A percentile compares a stretch with the other conserved stretches of the same genome.
These are phyloP conservation scores for Plasmodium fragile DNA, from an alignment of 169 alveolate species.

Conservation along the genomic window DNA sequence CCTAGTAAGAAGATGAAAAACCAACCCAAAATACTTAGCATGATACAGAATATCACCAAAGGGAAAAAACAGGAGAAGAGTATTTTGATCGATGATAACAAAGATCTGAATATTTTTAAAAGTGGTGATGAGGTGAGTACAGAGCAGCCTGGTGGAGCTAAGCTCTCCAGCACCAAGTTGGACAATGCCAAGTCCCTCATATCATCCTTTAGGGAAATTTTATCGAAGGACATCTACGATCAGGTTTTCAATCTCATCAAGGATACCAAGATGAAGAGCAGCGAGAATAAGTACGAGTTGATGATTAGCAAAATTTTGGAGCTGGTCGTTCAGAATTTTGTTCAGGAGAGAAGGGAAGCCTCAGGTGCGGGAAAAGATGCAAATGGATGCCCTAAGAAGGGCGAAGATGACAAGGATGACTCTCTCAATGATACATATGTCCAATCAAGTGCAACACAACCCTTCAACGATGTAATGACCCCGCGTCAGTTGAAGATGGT, in stretches of 20 bases:
- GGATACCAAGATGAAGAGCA: constrained; percentile 34
- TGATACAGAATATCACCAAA: constrained; percentile 75
- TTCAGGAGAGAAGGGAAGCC: neutral
- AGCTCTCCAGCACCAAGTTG: neutral
- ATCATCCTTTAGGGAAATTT: constrained; percentile 30
- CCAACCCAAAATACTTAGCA: constrained; percentile 66
- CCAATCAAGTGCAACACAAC: neutral
- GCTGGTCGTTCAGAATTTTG: constrained; percentile 42
- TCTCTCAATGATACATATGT: neutral
- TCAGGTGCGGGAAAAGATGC: neutral
- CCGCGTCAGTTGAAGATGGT: constrained; percentile 7
- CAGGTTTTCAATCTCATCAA: constrained; percentile 39
- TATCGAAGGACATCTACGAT: constrained; percentile 30
- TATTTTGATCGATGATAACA: constrained; percentile 20
- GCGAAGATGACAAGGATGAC: neutral
- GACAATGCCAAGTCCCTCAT: constrained; percentile 53
- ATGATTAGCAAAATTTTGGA: constrained; percentile 21
- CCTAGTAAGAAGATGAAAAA: constrained; percentile 59
- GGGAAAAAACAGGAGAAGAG: constrained; percentile 59
- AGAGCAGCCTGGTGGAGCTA: neutral
- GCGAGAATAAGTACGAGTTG: constrained; percentile 48
- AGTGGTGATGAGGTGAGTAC: neutral
- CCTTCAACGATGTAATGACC: constrained; percentile 62
- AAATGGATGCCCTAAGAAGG: neutral
- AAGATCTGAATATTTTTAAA: constrained; percentile 3